Base-by-base conservation (phyloP, 2,329 filamentous ascomycete genomes). In the Bipolaris cookei region DNA sequence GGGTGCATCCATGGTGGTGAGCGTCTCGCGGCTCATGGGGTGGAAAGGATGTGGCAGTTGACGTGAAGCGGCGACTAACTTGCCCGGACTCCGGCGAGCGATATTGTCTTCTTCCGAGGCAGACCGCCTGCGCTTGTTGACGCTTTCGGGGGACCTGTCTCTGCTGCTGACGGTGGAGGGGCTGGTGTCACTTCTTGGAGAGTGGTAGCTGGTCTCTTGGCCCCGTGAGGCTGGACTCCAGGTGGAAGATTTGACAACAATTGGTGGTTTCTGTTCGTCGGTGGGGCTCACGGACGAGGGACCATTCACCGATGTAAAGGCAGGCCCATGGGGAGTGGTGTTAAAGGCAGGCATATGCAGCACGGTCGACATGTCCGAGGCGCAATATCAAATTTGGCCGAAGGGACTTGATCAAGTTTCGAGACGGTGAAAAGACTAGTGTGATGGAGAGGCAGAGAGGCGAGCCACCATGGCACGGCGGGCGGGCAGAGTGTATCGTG, bases 101-200 rank as follows among this genome's bases (percentile, higher is more conserved):
- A 71, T 61, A 71, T 66, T 51, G 70, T 74, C 62, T 59, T 70
- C 64, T 64, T 80, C 74, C 5, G 89, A 90, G 43, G 81, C 78
- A 6, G 90, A 91, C 58, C 90, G 85, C 76, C 92, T 94, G 56
- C 82, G 76, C 64, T 83, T 83, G 68, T 87, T 85, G 76, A 72
- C 66, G 51, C 68, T 73, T 13, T 62, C 58, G 6, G 68, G 64
- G 11, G 73, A 72, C 10, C 43, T 53, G 16, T 66, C 67, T 49
- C 59, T 56, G 20, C 58, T 60, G 53, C 62, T 62, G 14, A 59
- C 51, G 18, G 62, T 57, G 38, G 71, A 65, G 32, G 72, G 67
- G 48, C 61, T 56, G 18, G 68, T 67, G 25, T 59, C 44, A 53
- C 56, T 61, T 30, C 56, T 61, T 18, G 54, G 59, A 16, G 64